These are phyloP conservation scores for Geotrichum australiense DNA, from an alignment of 1,139 yeast genomes.

Conservation along the genomic window DNA sequence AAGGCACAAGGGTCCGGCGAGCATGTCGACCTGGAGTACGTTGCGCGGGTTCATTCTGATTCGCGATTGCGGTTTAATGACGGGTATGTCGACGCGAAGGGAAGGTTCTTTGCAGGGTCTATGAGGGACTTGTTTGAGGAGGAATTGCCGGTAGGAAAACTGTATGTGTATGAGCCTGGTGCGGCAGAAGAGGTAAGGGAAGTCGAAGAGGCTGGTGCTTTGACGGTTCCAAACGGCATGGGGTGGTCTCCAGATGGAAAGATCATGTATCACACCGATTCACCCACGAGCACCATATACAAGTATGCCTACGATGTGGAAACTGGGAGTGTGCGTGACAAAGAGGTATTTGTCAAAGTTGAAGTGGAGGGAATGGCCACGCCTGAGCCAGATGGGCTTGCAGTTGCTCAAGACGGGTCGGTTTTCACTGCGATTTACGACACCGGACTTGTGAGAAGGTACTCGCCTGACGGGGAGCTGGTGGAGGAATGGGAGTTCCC, in stretches of 20 bases:
- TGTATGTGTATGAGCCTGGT: conserved; percentile 36
- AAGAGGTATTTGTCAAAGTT: conserved; percentile 32
- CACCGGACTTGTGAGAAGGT: conserved; percentile 48
- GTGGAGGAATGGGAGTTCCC: conserved; percentile 53
- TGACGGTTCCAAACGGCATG: conserved; percentile 53
- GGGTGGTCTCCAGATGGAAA: conserved; percentile 53
- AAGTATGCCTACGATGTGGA: conserved; percentile 50
- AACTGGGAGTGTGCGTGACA: conserved; percentile 43
- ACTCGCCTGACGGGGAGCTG: conserved; percentile 43
- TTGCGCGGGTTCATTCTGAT: conserved; percentile 19
- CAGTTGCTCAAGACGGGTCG: conserved; percentile 54
- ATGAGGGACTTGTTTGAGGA: conserved; percentile 22
- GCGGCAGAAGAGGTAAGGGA: conserved; percentile 20
- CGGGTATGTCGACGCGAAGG: conserved; percentile 34
- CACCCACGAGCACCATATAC: conserved; percentile 53
- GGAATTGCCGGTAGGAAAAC: conserved; percentile 29
- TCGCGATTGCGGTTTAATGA: conserved; percentile 30
- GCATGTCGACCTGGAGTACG: conserved; percentile 18
- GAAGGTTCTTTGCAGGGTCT: conserved; percentile 32
- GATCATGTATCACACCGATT: conserved; percentile 65
- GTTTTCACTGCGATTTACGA: conserved; percentile 68
- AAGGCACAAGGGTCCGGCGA: conserved; percentile 21
- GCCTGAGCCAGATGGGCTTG: conserved; percentile 67
- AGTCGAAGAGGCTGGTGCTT: conserved; percentile 19
- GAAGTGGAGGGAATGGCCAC: conserved; percentile 10